These are phyloP conservation scores for Kurtzmaniella quercitrusa DNA, from an alignment of 1,139 yeast genomes.

Conservation along the genomic window DNA sequence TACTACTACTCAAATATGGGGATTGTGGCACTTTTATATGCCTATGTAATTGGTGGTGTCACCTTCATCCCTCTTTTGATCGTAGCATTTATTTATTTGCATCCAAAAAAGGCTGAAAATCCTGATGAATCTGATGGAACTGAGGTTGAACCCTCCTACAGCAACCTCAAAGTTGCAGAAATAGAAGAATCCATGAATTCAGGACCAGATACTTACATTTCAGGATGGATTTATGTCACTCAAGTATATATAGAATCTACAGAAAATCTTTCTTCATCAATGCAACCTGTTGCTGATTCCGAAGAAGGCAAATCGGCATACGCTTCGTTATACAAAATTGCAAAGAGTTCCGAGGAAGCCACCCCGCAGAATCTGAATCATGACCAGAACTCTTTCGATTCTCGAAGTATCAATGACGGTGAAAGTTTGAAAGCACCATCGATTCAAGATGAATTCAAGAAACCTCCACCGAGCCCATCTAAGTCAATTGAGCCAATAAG, in stretches of 20 bases:
- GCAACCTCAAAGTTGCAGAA: conserved; percentile 53
- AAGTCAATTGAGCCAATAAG: not conserved
- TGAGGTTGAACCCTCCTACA: conserved; percentile 7
- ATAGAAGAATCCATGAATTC: conserved; percentile 53
- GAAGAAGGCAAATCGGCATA: conserved; percentile 52
- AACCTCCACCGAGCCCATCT: not conserved
- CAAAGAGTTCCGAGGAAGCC: conserved; percentile 26
- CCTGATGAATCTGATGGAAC: conserved; percentile 9
- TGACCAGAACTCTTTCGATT: not conserved
- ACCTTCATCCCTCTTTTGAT: conserved; percentile 65
- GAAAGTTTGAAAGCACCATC: not conserved
- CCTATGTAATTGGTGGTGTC: conserved; percentile 68
- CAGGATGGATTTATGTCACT: conserved; percentile 85
- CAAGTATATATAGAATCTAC: conserved; percentile 60
- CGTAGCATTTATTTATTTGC: conserved; percentile 29
- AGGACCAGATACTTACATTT: conserved; percentile 62
- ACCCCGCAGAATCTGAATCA: not conserved
- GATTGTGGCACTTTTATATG: conserved; percentile 19
- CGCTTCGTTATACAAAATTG: conserved; percentile 55
- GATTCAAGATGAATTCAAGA: not conserved
- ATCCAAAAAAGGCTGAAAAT: conserved; percentile 19
- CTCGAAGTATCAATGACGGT: not conserved
- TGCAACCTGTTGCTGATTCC: conserved; percentile 34
- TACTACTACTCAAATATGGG: conserved; percentile 13
- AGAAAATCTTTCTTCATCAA: conserved; percentile 29